Evolutionary conservation across 1,284 basidiomycete species (phyloP).

Genomic region (Cryptococcus jaspeensis): DNA sequence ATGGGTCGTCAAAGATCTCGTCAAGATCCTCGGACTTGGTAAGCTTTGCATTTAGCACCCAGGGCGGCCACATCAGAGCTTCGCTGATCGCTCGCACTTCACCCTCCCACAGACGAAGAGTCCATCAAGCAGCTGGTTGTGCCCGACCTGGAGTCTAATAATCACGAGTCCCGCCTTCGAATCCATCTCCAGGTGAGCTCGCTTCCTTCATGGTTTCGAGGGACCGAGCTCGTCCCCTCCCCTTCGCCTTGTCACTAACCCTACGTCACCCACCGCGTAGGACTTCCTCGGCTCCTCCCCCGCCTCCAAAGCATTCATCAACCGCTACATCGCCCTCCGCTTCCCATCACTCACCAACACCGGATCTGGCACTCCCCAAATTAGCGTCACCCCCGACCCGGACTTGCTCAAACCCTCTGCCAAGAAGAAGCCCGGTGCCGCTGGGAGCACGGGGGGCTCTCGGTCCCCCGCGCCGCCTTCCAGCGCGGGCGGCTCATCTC

Average conservation of each 20-base stretch:
- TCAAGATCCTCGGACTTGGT: slow-evolving; percentile 42
- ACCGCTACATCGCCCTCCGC: slow-evolving; percentile 36
- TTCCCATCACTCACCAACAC: slow-evolving; percentile 33
- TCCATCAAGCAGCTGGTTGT: slow-evolving; percentile 42
- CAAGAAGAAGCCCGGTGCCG: background rate
- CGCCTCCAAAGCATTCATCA: slow-evolving; percentile 37
- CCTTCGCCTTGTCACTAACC: background rate
- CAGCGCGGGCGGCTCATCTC: background rate
- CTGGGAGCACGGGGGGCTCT: background rate
- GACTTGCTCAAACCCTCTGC: slow-evolving; percentile 7
- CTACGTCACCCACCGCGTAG: slow-evolving; percentile 18
- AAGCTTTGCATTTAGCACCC: slow-evolving; percentile 10
- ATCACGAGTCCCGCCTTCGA: slow-evolving; percentile 32
- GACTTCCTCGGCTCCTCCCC: slow-evolving; percentile 46
- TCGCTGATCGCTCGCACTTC: slow-evolving; percentile 6
- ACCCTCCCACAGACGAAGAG: slow-evolving; percentile 33
- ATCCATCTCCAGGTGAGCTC: slow-evolving; percentile 40
- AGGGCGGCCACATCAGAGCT: background rate
- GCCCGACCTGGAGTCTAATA: slow-evolving; percentile 42
- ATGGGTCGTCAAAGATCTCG: slow-evolving; percentile 43
- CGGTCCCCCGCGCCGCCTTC: background rate
- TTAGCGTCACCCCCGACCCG: slow-evolving; percentile 1
- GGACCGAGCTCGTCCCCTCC: background rate
- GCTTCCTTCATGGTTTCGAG: background rate
- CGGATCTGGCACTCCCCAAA: slow-evolving; percentile 18